Evolutionary conservation across 2,329 filamentous ascomycete species (phyloP), one percentile per base, ranked within the genome.

Genomic region (Lachnellula cervina): DNA sequence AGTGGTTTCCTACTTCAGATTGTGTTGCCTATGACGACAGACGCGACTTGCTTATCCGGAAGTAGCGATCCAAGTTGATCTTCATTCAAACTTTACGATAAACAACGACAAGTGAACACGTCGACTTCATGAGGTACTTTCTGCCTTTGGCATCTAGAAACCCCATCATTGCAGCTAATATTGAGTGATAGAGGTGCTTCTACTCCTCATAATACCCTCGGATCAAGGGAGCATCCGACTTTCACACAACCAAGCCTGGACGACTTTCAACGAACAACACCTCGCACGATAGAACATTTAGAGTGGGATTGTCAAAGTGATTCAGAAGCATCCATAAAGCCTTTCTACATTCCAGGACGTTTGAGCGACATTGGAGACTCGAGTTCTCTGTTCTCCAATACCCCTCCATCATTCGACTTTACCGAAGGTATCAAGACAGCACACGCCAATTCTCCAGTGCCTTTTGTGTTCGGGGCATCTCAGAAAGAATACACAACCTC

Each of bases 331-430:
- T 19, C 19, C 19, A 38, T 46, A 58, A 43, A 40, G 16, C n/a
- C 42, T 47, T 49, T 23, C 17, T 23, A 25, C 32, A 21, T 19
- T 32, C 8, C 23, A 23, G 14, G 17, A 45, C 49, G 51, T 34
- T 55, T 68, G 34, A 66, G 66, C 55, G 60, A 67, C 2, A 48
- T 70, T 46, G 67, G 68, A n/a, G 62, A 69, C 48, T 67, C 65
- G n/a, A 69, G 64, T 49, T 66, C 66, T 8, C 55, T 70, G 28
- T 68, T 69, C 54, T 60, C 64, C 13, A 45, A 60, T 52, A 54
- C 57, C 32, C 56, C 61, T 28, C 38, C 60, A 35, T 57, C 59
- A 21, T 58, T 63, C 49, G 54, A 32, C 28, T 47, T 25, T 13
- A 44, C n/a, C 23, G 25, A 23, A 13, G 23, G 23, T 11, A 47